phyloP scores from a whole-genome alignment of 1,139 yeast genomes.

The Arxiozyma bovina region DNA sequence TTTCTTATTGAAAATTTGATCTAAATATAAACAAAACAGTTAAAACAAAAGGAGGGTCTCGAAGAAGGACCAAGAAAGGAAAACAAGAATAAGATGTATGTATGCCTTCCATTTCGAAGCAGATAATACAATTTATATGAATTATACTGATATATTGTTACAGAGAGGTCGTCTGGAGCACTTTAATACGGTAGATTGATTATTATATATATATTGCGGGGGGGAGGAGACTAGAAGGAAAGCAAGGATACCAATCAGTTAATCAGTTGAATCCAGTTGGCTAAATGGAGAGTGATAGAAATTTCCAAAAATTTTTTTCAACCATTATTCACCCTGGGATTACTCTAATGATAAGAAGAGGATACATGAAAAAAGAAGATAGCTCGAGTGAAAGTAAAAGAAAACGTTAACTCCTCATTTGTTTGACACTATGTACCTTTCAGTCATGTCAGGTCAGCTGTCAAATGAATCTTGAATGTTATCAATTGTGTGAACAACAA shows the following conservation, averaged over 20 bases:
- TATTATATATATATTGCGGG: no score
- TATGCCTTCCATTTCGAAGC: neutral
- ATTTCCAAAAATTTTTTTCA: no score
- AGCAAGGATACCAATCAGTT: neutral
- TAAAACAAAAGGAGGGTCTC: neutral
- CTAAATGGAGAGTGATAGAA: neutral
- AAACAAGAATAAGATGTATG: no score
- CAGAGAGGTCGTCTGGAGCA: neutral
- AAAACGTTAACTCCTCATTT: no score
- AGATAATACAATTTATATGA: no score
- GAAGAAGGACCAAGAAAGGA: neutral
- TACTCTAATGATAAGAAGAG: neutral
- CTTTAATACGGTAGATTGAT: neutral
- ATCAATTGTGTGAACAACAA: neutral
- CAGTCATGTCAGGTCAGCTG: neutral
- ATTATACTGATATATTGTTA: neutral
- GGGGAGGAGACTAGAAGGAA: neutral
- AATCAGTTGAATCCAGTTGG: neutral
- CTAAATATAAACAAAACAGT: neutral
- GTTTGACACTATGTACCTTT: neutral
- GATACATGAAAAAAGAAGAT: neutral
- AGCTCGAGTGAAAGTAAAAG: neutral
- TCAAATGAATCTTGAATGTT: neutral
- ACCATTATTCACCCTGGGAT: neutral
- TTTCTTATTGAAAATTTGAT: neutral